phyloP scores from a whole-genome alignment of 2,329 filamentous ascomycete genomes.

The Plectosphaerella sp. region DNA sequence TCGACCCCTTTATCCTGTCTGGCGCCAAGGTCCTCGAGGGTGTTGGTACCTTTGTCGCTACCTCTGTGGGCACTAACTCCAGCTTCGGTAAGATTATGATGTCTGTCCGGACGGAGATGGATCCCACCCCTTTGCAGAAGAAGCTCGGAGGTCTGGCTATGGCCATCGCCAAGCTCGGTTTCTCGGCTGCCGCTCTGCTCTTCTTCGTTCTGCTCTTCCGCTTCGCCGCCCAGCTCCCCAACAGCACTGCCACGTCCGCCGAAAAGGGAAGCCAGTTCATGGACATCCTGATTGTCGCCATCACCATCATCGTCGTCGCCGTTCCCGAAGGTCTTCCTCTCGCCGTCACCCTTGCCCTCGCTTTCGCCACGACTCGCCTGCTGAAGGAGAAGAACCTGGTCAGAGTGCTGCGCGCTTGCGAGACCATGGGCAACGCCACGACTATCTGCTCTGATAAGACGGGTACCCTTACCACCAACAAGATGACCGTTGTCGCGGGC shows the following conservation, averaged over 20 bases:
- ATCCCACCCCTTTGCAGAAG: constrained; percentile 49
- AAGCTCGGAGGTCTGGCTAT: constrained; percentile 44
- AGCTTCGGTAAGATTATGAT: constrained; percentile 52
- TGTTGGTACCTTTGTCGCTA: constrained; percentile 49
- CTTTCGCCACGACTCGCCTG: constrained; percentile 66
- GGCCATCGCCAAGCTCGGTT: constrained; percentile 42
- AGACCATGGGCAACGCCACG: constrained; percentile 69
- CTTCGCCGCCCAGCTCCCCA: constrained; percentile 60
- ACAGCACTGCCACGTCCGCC: constrained; percentile 40
- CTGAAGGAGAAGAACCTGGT: constrained; percentile 68
- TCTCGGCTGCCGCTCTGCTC: constrained; percentile 65
- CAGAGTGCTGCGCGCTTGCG: constrained; percentile 62
- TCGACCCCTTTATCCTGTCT: constrained; percentile 63
- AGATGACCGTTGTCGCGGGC: constrained; percentile 71
- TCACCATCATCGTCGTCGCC: constrained; percentile 64
- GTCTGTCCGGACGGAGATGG: constrained; percentile 45
- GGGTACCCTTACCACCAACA: constrained; percentile 61
- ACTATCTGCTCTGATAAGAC: constrained; percentile 77
- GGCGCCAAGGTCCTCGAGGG: constrained; percentile 51
- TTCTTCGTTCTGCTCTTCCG: constrained; percentile 77
- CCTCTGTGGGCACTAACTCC: constrained; percentile 51
- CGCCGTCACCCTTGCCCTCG: constrained; percentile 63
- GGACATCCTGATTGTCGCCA: constrained; percentile 60
- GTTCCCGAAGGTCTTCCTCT: constrained; percentile 63
- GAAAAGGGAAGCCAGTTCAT: constrained; percentile 57